Evolutionary conservation across 345 rosid species (phyloP), one percentile per base, ranked within the genome.

Genomic region (Draba incana): DNA sequence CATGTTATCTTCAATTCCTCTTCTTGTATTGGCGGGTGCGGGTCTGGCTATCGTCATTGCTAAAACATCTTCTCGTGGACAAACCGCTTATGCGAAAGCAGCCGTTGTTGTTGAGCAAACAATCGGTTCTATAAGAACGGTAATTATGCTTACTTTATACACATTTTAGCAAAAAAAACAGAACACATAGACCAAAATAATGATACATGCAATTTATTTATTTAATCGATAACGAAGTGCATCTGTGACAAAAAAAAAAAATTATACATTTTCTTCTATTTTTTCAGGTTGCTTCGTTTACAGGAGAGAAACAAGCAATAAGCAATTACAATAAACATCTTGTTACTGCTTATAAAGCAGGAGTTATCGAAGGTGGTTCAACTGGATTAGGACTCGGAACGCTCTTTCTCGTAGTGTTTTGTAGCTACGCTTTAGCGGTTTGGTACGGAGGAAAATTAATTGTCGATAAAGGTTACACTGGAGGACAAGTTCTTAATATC

Each of bases 381-480:
- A 45, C 88, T 15, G 98, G 98, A 67, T 31, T 83, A 2, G 97
- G 98, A 38, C 72, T 86, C 1, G 98, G 98, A 10, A 3, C 74
- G 0, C 77, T 85, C 50, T 58, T 77, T 59, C 25, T 79, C 0
- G 45, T 88, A 2, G 0, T 82, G 3, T 89, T 85, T 77, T 53
- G 81, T 64, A 86, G 79, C 64, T 93, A 93, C 66, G 82, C 81
- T 14, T 67, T 93, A 79, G 87, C 97, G 1, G 61, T 90, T 41
- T 93, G 97, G 96, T 90, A 55, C 52, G 97, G 98, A 4, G 93
- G 81, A 15, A 90, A 73, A 90, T 50, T 90, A 88, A 85, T 90
- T 30, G 8, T 86, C 58, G 85, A 87, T 14, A 84, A 81, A 79
- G 96, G 94, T 15, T 93, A 88, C 69, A 23, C 72, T 0, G 97